Evolutionary conservation across 257 asterid genomes (phyloP), one percentile per base, ranked within the genome.

Genomic region (Mentha longifolia): DNA sequence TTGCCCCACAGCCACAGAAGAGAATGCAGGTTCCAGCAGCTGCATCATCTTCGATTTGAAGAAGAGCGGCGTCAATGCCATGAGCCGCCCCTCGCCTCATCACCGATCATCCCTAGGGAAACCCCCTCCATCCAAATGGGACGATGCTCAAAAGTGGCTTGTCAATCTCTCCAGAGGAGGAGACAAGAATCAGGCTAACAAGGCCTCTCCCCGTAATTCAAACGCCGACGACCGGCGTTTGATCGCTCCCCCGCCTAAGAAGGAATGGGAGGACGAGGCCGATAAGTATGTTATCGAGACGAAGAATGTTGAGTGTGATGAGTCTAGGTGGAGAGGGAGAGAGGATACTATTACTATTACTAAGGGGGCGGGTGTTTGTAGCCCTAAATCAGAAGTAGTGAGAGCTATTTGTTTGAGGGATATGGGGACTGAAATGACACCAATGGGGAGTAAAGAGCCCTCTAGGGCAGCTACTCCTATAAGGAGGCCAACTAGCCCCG

Each of bases 351-450:
- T n/a, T n/a, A n/a, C n/a, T n/a, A n/a, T n/a, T n/a, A n/a, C n/a
- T n/a, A n/a, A n/a, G n/a, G n/a, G n/a, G n/a, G n/a, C 83, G 68
- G 76, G 72, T 14, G 54, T 67, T 6, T 68, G 54, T 42, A 85
- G 85, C 62, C 76, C 95, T 35, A 71, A 69, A 45, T 66, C 93
- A 8, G 83, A 45, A 19, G 88, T 84, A 19, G 88, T 84, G 74
- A 76, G 95, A 57, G 86, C 92, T 4, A 76, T 94, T 9, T 89
- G 92, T 52, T 85, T 94, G 76, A 85, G 99, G 80, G 99, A 94
- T 65, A 94, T 91, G 96, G 98, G 99, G 47, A 94, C 99, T 0
- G 99, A 91, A 64, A 94, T 94, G 99, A 94, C 99, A 0, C 98
- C 99, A 1, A 82, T 84, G 57, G 97, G 87, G 0, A 94, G 99